Base-by-base conservation (phyloP, 2,329 filamentous ascomycete species). In the Clonostachys byssicola region DNA sequence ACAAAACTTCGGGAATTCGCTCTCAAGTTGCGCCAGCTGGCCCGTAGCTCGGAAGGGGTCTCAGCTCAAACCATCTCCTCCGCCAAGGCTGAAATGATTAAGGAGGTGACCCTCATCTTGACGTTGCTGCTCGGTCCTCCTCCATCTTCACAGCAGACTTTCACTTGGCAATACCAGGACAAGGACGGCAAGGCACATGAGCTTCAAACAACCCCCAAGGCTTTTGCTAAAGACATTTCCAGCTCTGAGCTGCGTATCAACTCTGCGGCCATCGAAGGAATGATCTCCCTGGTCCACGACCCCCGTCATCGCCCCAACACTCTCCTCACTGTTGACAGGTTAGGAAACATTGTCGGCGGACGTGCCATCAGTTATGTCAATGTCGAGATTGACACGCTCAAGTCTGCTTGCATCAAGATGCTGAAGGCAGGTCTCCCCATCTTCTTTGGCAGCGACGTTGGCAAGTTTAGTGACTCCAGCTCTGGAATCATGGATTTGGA, bases 381-480 rank as follows among this genome's bases (percentile, higher is more conserved):
- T 61, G 89, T 94, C 14, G 76, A 85, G 50, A 91, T 91, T 74
- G 53, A 65, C 2, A 72, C 79, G 0, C 83, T 95, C 55, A 95
- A 95, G 66, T 61, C 71, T 1, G 83, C 86, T 1, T 88, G 85
- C 56, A 81, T 95, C 43, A 74, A 79, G 33, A 94, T 91, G 88
- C 79, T 95, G 43, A 80, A 82, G 59, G 83, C 84, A 12, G 89
- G 89, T 2, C 69, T 89, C 6, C 90, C 91, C 10, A 80, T 95
- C 44, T 95, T 95, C 76, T 95, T 96, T 62, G 91, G 91, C 48
- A 87, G 81, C 44, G 91, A 96, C 58, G 90, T 95, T 0, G 90
- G 89, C 52, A 88, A 95, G 64, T 92, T 86, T 65, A 87, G 81
- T 47, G 85, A 92, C 60, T 72, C 70, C 0, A 57, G 56, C 2